A percentile compares a stretch with the other conserved stretches of the same genome.
These are phyloP conservation scores for Fusarium chlamydosporum DNA, from an alignment of 2,329 filamentous ascomycete genomes.

Conservation along the genomic window DNA sequence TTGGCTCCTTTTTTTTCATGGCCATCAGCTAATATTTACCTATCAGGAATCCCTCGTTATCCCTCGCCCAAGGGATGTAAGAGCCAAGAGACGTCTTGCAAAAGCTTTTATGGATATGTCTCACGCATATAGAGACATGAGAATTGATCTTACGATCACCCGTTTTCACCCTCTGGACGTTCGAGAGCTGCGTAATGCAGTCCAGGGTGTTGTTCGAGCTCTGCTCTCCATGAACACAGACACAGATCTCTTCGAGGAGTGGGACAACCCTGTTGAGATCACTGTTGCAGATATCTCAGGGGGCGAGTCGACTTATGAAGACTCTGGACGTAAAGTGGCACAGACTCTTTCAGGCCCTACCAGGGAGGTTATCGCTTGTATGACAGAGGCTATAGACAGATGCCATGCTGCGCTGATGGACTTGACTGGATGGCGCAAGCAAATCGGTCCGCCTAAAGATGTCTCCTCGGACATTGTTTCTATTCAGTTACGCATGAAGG, in stretches of 20 bases:
- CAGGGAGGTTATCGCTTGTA: constrained; percentile 61
- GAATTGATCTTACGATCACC: constrained; percentile 69
- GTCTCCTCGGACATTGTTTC: constrained; percentile 60
- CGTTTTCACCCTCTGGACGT: constrained; percentile 66
- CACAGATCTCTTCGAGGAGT: constrained; percentile 60
- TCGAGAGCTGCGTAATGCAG: constrained; percentile 64
- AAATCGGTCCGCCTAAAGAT: constrained; percentile 61
- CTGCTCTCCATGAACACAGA: constrained; percentile 67
- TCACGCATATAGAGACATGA: constrained; percentile 68
- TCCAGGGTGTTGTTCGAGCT: constrained; percentile 68
- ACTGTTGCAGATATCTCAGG: constrained; percentile 27
- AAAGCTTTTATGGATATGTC: constrained; percentile 69
- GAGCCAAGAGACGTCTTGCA: constrained; percentile 61
- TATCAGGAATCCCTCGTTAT: constrained; percentile 54
- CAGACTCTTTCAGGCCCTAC: constrained; percentile 62
- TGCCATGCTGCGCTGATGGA: constrained; percentile 69
- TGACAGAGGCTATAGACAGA: constrained; percentile 60
- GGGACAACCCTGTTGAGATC: constrained; percentile 38
- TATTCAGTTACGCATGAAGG: constrained; percentile 58
- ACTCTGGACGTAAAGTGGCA: constrained; percentile 46
- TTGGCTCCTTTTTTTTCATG: neutral
- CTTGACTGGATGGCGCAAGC: constrained; percentile 64
- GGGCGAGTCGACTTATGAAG: constrained; percentile 26
- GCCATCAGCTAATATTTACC: constrained; percentile 2
- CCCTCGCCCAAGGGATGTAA: constrained; percentile 51